phyloP scores from a whole-genome alignment of 495 filamentous ascomycete species.

The Elaphomyces granulatus region DNA sequence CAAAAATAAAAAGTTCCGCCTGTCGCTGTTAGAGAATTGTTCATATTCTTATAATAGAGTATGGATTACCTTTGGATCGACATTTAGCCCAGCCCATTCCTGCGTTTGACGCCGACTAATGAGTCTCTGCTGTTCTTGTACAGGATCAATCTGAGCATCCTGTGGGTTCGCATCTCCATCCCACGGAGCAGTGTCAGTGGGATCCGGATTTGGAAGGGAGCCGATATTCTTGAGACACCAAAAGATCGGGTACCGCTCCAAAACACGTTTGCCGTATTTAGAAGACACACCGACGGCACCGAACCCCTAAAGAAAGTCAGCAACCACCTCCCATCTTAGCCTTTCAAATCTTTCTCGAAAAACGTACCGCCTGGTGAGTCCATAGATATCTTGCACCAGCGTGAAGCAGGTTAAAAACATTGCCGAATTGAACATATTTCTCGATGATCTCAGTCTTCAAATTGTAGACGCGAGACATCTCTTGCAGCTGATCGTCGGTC shows the following conservation, averaged over 20 bases:
- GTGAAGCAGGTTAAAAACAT: slow-evolving; percentile 58
- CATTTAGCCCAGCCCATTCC: slow-evolving; percentile 58
- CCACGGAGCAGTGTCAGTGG: slow-evolving; percentile 58
- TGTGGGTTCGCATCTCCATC: slow-evolving; percentile 38
- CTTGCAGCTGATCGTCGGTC: slow-evolving; percentile 47
- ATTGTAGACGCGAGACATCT: slow-evolving; percentile 61
- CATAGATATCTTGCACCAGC: slow-evolving; percentile 61
- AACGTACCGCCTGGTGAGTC: slow-evolving; percentile 55
- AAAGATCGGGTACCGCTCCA: slow-evolving; percentile 63
- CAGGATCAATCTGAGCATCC: slow-evolving; percentile 40
- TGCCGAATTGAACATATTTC: slow-evolving; percentile 46
- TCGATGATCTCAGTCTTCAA: slow-evolving; percentile 27
- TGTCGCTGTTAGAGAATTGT: too few species aligned
- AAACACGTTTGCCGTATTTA: slow-evolving; percentile 63
- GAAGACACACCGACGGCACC: slow-evolving; percentile 61
- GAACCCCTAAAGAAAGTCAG: too few species aligned
- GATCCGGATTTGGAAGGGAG: slow-evolving; percentile 61
- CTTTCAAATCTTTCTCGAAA: too few species aligned
- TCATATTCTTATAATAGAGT: too few species aligned
- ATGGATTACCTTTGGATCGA: slow-evolving; percentile 46
- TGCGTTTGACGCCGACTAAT: slow-evolving; percentile 54
- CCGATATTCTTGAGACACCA: slow-evolving; percentile 61
- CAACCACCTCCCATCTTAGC: too few species aligned
- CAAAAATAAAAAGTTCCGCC: slow-evolving; percentile 64
- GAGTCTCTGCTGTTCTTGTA: slow-evolving; percentile 40